A percentile compares a stretch with the other conserved stretches of the same genome.
Conservation (phyloP, 306 rosid genomes). For the Adenanthera pavonina region DNA sequence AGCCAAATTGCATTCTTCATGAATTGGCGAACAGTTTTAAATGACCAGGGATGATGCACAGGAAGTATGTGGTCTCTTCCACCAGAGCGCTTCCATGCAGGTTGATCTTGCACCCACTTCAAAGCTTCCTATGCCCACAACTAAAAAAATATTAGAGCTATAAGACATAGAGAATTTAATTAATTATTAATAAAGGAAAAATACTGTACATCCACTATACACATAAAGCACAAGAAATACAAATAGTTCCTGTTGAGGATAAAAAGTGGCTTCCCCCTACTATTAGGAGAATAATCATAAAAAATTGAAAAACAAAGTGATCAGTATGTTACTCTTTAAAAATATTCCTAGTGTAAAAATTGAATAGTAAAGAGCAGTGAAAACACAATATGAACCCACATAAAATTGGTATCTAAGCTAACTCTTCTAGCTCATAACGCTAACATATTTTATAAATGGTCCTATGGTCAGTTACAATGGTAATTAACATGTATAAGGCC, state of each 20-base stretch:
- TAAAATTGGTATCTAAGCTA: not conserved
- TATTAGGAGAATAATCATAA: conserved; percentile 2
- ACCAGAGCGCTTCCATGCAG: conserved; percentile 93
- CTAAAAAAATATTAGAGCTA: conserved; percentile 21
- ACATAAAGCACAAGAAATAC: not conserved
- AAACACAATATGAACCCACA: not conserved
- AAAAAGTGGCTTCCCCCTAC: not conserved
- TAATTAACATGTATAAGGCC: not conserved
- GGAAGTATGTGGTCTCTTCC: conserved; percentile 96
- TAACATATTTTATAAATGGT: too few relatives aligned
- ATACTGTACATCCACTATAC: not conserved
- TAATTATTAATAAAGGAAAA: not conserved
- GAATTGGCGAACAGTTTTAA: conserved; percentile 85
- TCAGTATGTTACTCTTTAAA: not conserved
- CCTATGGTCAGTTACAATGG: not conserved
- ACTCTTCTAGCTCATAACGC: not conserved
- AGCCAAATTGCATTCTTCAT: conserved; percentile 93
- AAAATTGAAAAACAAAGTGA: not conserved
- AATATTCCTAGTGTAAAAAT: not conserved
- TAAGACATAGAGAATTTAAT: conserved; percentile 23
- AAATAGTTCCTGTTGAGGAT: not conserved
- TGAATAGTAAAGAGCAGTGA: not conserved
- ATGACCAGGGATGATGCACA: conserved; percentile 98
- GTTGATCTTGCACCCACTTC: conserved; percentile 90
- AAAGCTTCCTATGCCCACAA: conserved; percentile 73